phyloP scores from a whole-genome alignment of 495 filamentous ascomycete species.

The Neurospora sp. region DNA sequence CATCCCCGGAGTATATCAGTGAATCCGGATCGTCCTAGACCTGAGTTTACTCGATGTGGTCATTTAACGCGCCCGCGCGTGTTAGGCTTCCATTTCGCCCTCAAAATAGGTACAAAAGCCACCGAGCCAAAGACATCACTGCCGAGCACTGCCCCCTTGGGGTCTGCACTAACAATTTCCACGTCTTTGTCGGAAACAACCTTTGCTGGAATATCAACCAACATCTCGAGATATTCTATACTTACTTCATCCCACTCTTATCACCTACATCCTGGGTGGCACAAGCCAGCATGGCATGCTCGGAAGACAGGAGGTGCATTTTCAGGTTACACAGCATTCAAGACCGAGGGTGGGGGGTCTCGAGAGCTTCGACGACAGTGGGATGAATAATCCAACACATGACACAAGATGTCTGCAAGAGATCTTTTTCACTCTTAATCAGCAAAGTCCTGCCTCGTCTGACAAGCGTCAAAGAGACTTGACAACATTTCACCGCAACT shows the following conservation, averaged over 20 bases:
- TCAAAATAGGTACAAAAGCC: neutral
- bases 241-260: neutral
- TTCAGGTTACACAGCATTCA: neutral
- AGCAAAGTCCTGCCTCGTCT: neutral
- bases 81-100: neutral
- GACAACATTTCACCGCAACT: neutral
- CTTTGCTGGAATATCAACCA: neutral
- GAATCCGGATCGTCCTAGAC: neutral
- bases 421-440: neutral
- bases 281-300: neutral
- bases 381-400: too few species aligned
- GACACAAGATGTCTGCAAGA: neutral
- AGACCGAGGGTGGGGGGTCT: too few species aligned
- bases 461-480: neutral
- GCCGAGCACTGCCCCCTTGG: neutral
- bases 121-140: neutral
- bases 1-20: neutral
- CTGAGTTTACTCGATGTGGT: neutral
- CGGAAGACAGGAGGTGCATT: neutral
- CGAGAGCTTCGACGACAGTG: too few species aligned
- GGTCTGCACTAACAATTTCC: neutral
- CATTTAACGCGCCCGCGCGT: neutral
- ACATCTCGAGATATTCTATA: neutral
- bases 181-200: neutral
- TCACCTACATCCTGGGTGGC: neutral